Percentiles rank a stretch among this genome's conserved stretches.
phyloP scores from a whole-genome alignment of 257 asterid species.

The Forsythia viridissima region DNA sequence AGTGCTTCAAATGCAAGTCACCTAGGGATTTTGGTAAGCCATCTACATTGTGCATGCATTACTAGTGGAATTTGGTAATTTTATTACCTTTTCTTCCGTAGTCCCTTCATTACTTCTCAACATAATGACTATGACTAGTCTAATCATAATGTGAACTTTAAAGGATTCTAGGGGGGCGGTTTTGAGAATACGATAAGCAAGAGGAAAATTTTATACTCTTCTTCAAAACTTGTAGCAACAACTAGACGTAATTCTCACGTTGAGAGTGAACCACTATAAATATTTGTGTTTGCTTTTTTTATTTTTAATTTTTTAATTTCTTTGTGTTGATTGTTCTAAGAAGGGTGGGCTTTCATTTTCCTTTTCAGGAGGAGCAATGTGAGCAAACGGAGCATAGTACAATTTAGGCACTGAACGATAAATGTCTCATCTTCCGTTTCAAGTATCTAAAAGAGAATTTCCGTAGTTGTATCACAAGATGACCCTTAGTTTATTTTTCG shows the following conservation, averaged over 20 bases:
- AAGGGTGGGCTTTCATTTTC: not conserved
- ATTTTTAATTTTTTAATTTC: not conserved
- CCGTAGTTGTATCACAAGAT: not conserved
- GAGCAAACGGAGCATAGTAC: not conserved
- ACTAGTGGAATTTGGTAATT: no score
- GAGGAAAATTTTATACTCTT: no score
- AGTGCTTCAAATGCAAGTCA: slow-evolving; percentile 43
- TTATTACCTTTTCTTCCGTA: no score
- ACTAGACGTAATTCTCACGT: no score
- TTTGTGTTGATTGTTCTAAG: not conserved
- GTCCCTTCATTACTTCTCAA: no score
- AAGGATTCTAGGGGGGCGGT: no score
- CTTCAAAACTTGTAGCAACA: no score
- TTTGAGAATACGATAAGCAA: no score
- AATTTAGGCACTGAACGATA: not conserved
- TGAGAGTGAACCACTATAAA: no score
- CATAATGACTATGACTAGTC: no score
- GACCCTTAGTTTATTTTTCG: not conserved
- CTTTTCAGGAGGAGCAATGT: slow-evolving; percentile 28
- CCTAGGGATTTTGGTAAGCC: slow-evolving; percentile 35
- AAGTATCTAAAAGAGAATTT: not conserved
- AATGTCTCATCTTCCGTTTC: not conserved
- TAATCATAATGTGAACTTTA: no score
- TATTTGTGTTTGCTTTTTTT: no score
- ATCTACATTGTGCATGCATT: not conserved